Percentiles rank a stretch among this genome's conserved stretches.
Conservation (phyloP, 2,329 filamentous ascomycete species). For the Ascocoryne sarcoides region DNA sequence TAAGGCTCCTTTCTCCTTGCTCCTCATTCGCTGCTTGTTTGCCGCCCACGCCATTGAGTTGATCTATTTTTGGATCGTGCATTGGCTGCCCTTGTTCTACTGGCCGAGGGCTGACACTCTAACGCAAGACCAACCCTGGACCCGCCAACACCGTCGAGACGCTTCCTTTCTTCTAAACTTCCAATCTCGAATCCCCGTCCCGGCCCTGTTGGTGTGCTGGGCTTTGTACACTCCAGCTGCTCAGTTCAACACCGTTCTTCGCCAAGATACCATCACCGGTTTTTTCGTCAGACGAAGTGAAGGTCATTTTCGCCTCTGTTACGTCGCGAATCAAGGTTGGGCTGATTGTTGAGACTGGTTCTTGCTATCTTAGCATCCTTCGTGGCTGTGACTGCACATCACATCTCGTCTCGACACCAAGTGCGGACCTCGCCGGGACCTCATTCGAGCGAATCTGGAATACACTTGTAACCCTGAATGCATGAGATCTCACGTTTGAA, state of each 20-base stretch:
- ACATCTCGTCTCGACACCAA: background rate
- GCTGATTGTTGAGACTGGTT: slow-evolving; percentile 6
- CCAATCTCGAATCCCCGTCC: slow-evolving; percentile 10
- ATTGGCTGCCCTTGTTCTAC: slow-evolving; percentile 11
- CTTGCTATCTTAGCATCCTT: slow-evolving; percentile 15
- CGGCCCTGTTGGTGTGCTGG: slow-evolving; percentile 10
- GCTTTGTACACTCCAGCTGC: slow-evolving; percentile 8
- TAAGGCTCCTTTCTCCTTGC: slow-evolving; percentile 10
- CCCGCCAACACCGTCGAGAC: slow-evolving; percentile 15
- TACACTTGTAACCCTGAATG: no score
- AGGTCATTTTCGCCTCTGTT: background rate
- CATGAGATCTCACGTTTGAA: no score
- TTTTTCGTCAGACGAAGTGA: slow-evolving; percentile 1
- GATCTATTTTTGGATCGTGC: slow-evolving; percentile 17
- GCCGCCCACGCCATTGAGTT: slow-evolving; percentile 11
- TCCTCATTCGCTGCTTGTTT: slow-evolving; percentile 12
- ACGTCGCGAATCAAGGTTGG: background rate
- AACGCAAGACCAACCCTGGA: slow-evolving; percentile 11
- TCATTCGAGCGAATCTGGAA: background rate
- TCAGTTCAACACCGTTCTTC: slow-evolving; percentile 10
- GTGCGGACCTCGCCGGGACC: background rate
- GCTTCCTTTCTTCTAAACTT: slow-evolving; percentile 12
- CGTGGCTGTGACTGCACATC: slow-evolving; percentile 14
- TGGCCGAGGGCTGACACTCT: slow-evolving; percentile 18
- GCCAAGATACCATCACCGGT: slow-evolving; percentile 2